These are phyloP conservation scores for Metschnikowia matae DNA, from an alignment of 805 yeast genomes.

Conservation along the genomic window DNA sequence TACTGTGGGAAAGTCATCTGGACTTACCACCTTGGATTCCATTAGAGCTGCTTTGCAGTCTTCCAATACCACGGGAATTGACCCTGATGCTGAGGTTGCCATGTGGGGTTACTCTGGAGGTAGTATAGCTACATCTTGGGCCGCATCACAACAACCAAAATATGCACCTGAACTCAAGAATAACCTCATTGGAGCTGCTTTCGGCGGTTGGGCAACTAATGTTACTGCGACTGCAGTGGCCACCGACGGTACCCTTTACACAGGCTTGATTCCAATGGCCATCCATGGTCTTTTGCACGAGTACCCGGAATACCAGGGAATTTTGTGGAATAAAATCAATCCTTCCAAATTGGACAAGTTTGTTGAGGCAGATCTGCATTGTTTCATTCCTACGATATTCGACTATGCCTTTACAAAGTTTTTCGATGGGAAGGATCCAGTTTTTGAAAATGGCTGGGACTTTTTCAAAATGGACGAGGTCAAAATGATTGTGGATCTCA, in stretches of 20 bases:
- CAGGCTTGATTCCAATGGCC: conserved; percentile 30
- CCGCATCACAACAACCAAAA: conserved; percentile 32
- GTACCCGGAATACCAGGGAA: conserved; percentile 29
- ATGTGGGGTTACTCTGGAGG: conserved; percentile 42
- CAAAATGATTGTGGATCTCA: conserved; percentile 1
- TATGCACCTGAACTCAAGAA: conserved; percentile 32
- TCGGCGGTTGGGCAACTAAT: conserved; percentile 39
- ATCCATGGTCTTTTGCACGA: conserved; percentile 31
- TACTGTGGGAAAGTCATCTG: conserved; percentile 32
- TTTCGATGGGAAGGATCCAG: conserved; percentile 8
- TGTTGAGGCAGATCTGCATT: conserved; percentile 3
- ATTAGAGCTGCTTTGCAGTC: conserved; percentile 26
- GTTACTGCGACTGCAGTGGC: conserved; percentile 24
- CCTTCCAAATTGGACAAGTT: not conserved
- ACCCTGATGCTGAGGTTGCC: conserved; percentile 17
- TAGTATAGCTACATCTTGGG: conserved; percentile 36
- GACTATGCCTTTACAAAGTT: conserved; percentile 6
- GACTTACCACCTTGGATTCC: conserved; percentile 29
- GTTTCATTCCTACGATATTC: conserved; percentile 6
- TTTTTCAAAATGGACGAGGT: conserved; percentile 7
- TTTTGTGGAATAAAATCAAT: conserved; percentile 2
- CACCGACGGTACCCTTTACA: conserved; percentile 25
- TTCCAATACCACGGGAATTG: conserved; percentile 18
- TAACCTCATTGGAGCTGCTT: conserved; percentile 27
- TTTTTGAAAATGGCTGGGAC: conserved; percentile 5